These are phyloP conservation scores for Yamadazyma triangularis DNA, from an alignment of 1,139 yeast genomes.

Conservation along the genomic window DNA sequence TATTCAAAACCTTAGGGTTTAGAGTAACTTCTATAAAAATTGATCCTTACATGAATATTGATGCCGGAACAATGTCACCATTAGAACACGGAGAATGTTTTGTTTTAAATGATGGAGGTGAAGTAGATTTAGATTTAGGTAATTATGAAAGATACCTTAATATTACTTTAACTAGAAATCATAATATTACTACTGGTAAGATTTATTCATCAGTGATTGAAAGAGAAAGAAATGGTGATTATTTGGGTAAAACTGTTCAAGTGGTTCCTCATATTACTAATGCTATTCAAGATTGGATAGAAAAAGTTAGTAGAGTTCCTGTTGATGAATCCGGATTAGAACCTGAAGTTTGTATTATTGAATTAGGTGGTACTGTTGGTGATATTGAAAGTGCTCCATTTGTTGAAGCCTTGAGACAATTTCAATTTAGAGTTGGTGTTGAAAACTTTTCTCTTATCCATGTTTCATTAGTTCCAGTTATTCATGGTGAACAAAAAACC, in stretches of 20 bases:
- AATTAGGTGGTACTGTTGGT: conserved; percentile 98
- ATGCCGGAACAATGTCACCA: conserved; percentile 99
- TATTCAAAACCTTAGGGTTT: conserved; percentile 88
- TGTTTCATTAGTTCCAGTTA: conserved; percentile 94
- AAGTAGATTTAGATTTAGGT: conserved; percentile 95
- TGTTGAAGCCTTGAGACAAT: conserved; percentile 97
- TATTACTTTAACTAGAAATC: conserved; percentile 87
- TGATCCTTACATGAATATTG: conserved; percentile 98
- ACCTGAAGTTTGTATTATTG: conserved; percentile 93
- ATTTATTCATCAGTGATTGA: conserved; percentile 92
- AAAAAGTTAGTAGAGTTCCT: conserved; percentile 84
- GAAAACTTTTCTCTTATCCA: conserved; percentile 95
- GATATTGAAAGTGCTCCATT: conserved; percentile 99
- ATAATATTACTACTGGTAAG: conserved; percentile 97
- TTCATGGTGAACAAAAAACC: conserved; percentile 97
- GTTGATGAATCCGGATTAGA: conserved; percentile 88
- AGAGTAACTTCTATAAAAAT: conserved; percentile 96
- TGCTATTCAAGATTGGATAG: conserved; percentile 98
- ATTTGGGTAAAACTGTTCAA: conserved; percentile 98
- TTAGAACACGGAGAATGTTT: conserved; percentile 98
- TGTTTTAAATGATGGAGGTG: conserved; percentile 97
- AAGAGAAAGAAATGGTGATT: conserved; percentile 94
- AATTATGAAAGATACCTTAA: conserved; percentile 95
- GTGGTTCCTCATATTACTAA: conserved; percentile 97
- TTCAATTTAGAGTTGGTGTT: conserved; percentile 92